These are phyloP conservation scores for Stemphylium beticola DNA, from an alignment of 2,329 filamentous ascomycete species.

Conservation along the genomic window DNA sequence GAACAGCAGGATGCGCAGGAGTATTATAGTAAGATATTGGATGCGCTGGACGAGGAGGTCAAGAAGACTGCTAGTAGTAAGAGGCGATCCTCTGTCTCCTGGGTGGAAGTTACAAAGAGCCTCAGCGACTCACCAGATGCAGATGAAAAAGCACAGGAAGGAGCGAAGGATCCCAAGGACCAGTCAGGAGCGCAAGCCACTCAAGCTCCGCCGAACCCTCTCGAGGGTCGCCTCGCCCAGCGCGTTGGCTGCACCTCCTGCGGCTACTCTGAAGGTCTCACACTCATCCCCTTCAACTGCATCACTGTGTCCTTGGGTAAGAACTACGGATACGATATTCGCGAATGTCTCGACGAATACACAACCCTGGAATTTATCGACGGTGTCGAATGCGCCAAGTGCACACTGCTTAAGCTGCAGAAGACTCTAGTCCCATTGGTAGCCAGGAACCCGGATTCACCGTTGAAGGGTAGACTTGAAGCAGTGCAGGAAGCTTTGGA, in stretches of 20 bases:
- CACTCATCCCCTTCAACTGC: constrained; percentile 92
- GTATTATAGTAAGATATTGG: constrained; percentile 89
- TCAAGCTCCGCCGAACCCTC: constrained; percentile 67
- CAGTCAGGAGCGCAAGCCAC: constrained; percentile 8
- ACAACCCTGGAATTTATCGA: constrained; percentile 84
- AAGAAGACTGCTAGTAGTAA: constrained; percentile 53
- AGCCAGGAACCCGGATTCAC: constrained; percentile 44
- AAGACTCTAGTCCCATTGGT: constrained; percentile 39
- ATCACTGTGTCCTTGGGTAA: constrained; percentile 81
- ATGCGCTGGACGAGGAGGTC: constrained; percentile 82
- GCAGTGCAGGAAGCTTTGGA: constrained; percentile 74
- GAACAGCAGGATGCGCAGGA: constrained; percentile 98
- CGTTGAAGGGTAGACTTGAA: constrained; percentile 63
- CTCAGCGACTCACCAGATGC: constrained; percentile 22
- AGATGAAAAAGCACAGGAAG: constrained; percentile 10
- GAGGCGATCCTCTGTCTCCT: constrained; percentile 48
- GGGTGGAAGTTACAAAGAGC: constrained; percentile 34
- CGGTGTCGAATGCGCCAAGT: constrained; percentile 89
- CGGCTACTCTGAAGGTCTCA: constrained; percentile 84
- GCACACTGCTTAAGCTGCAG: constrained; percentile 72
- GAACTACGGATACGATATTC: constrained; percentile 69
- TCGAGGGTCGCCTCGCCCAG: constrained; percentile 88
- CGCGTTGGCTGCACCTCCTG: constrained; percentile 86
- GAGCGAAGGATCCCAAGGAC: constrained; percentile 5
- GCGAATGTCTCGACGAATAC: constrained; percentile 82